Evolutionary conservation across 805 yeast genomes (phyloP), one percentile per base, ranked within the genome.

Genomic region (Kuraishia floccosa): DNA sequence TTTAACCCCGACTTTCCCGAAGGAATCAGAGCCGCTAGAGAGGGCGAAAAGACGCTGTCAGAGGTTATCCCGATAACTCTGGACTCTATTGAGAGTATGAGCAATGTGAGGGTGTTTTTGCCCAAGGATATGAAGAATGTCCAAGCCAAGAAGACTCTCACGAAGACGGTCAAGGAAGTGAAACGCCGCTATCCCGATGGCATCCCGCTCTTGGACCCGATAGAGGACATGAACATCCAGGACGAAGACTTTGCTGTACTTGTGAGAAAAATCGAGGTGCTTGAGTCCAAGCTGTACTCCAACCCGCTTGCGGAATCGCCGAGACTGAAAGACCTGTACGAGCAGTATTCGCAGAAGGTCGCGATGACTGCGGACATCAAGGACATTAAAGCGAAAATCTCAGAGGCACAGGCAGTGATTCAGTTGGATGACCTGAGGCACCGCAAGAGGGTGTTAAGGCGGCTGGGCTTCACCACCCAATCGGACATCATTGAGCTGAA

Each of bases 361-460:
- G 65, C 66, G 1, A 46, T 85, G 25, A 71, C 68, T 35, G 60
- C 60, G 10, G 67, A 76, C 34, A 74, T 83, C 31, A 73, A 74
- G 41, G 55, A 56, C 4, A 51, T 80, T 24, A 73, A 74, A 42
- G 68, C 66, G 17, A 76, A 81, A 49, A 79, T 89, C 24, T 58
- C 65, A 27, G 89, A 85, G 36, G 91, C 95, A 0, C 86, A 83
- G 49, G 81, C 96, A 0, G 86, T 91, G 12, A 77, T 89, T 42
- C 98, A 91, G 55, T 62, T 91, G 47, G 97, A 91, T 50, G 97
- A 91, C 52, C 66, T 91, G 48, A 85, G 82, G 52, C 84, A 83
- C 49, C 78, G 98, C 46, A 89, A 86, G 54, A 69, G 97, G 46
- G 97, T 93, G 2, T 62, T 91, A 43, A 75, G 97, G 53, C 74